Evolutionary conservation across 345 rosid genomes (phyloP), one percentile per base, ranked within the genome.

Genomic region (Diplotaxis tenuifolia): DNA sequence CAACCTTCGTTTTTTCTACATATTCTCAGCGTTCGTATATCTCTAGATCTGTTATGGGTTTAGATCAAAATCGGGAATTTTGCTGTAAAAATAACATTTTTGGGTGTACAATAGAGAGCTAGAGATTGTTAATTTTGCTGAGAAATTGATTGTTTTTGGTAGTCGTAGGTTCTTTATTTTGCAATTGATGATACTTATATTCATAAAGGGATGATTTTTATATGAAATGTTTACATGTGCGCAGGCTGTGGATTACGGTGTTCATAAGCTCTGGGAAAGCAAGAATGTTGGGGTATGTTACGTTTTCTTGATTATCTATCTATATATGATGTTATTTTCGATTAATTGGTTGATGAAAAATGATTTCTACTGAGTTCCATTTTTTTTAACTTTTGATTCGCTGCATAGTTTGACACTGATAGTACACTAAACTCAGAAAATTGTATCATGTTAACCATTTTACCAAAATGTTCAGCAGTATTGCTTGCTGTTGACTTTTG

Each of bases 221-320:
- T 50, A 18, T 58, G 25, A 53, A 50, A 20, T 47, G 74, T 31
- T 21, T 25, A 42, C 49, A 42, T 42, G 16, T 42, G 18, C 83
- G 85, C 91, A 96, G 98, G 99, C 89, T 72, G 98, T 90, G 61
- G 99, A 96, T 86, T 96, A 96, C 74, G 97, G 98, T 82, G 92
- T 92, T 77, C 89, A 77, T 38, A 96, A 86, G 83, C 50, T 96
- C 12, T 96, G 97, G 98, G 98, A 96, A 77, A 7, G 71, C 84
- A 95, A 90, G 78, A 95, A 95, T 29, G 84, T 89, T 67, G 99
- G 99, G 94, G 99, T 96, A 88, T 53, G 69, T 36, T 42, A 16
- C 70, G 0, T 23, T 34, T 3, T 7, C 29, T 28, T 5, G 28
- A 23, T 29, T 25, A 25, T 23, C 4, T 20, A 45, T 62, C 68